Percentiles rank a stretch among this genome's conserved stretches.
phyloP scores from a whole-genome alignment of 1,139 yeast species.

The Citeromyces hawaiiensis region DNA sequence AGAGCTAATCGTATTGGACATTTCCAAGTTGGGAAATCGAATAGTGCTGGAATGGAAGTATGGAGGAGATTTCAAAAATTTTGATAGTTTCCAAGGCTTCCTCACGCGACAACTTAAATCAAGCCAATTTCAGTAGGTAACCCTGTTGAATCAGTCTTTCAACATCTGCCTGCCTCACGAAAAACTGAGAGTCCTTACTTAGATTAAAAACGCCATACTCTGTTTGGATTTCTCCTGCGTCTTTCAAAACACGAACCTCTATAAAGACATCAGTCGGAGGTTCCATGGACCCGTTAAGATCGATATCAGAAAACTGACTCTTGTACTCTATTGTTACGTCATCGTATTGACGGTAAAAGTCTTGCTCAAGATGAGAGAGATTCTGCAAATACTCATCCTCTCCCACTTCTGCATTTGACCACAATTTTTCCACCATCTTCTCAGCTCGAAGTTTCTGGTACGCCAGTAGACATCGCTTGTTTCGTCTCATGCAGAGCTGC shows the following conservation, averaged over 20 bases:
- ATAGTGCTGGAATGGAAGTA: constrained; percentile 9
- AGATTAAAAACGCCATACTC: constrained; percentile 93
- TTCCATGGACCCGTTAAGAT: constrained; percentile 70
- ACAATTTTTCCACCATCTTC: constrained; percentile 53
- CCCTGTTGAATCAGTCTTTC: constrained; percentile 93
- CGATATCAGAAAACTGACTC: constrained; percentile 74
- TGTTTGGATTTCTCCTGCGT: constrained; percentile 95
- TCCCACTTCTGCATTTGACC: constrained; percentile 33
- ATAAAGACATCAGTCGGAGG: constrained; percentile 90
- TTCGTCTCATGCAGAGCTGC: constrained; percentile 71
- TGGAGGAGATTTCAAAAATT: constrained; percentile 11
- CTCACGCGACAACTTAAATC: constrained; percentile 4
- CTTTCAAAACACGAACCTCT: constrained; percentile 84
- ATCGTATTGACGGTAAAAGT: constrained; percentile 58
- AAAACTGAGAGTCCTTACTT: constrained; percentile 92
- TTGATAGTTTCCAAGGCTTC: constrained; percentile 15
- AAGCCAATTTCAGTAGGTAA: constrained; percentile 59
- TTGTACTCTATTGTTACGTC: constrained; percentile 66
- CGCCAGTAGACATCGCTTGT: constrained; percentile 80
- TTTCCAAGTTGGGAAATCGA: neutral
- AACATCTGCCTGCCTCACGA: constrained; percentile 87
- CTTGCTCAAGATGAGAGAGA: constrained; percentile 69
- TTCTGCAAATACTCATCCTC: constrained; percentile 26
- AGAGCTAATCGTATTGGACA: neutral
- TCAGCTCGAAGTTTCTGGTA: constrained; percentile 64